A percentile compares a stretch with the other conserved stretches of the same genome.
Conservation (phyloP, 2,329 filamentous ascomycete genomes). For the Ophiosphaerella narmari region DNA sequence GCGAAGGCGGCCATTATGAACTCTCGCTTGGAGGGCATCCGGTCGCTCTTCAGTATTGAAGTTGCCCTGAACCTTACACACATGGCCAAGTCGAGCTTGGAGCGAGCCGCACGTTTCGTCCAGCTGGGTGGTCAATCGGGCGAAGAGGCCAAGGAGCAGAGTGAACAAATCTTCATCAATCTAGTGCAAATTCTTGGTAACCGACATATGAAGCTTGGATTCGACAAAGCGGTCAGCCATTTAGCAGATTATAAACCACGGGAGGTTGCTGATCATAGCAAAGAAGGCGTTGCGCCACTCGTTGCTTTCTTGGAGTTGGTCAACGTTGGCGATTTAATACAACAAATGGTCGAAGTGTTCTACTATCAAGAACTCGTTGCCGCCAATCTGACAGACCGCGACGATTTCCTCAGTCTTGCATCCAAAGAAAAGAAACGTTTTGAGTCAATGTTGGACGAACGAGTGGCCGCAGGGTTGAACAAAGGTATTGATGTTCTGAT, state of each 20-base stretch:
- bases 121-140: slow-evolving; percentile 78
- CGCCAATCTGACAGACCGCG: slow-evolving; percentile 82
- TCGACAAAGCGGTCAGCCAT: slow-evolving; percentile 89
- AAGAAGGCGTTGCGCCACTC: slow-evolving; percentile 80
- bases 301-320: slow-evolving; percentile 97
- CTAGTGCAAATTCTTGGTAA: slow-evolving; percentile 83
- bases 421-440: slow-evolving; percentile 97
- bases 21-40: slow-evolving; percentile 89
- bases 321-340: slow-evolving; percentile 96
- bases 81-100: slow-evolving; percentile 82
- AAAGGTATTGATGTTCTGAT: slow-evolving; percentile 98
- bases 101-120: slow-evolving; percentile 82
- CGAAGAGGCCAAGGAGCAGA: slow-evolving; percentile 84
- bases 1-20: slow-evolving; percentile 99
- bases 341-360: slow-evolving; percentile 99
- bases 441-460: slow-evolving; percentile 97
- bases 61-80: slow-evolving; percentile 90
- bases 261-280: slow-evolving; percentile 72
- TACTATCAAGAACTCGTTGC: slow-evolving; percentile 92
- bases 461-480: slow-evolving; percentile 91
- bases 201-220: slow-evolving; percentile 87
- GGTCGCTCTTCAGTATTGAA: slow-evolving; percentile 93
- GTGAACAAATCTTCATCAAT: slow-evolving; percentile 83
- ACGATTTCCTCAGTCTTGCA: slow-evolving; percentile 91
- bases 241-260: slow-evolving; percentile 89